Conservation (phyloP, 2,329 filamentous ascomycete genomes). For the Apiospora malaysiana region DNA sequence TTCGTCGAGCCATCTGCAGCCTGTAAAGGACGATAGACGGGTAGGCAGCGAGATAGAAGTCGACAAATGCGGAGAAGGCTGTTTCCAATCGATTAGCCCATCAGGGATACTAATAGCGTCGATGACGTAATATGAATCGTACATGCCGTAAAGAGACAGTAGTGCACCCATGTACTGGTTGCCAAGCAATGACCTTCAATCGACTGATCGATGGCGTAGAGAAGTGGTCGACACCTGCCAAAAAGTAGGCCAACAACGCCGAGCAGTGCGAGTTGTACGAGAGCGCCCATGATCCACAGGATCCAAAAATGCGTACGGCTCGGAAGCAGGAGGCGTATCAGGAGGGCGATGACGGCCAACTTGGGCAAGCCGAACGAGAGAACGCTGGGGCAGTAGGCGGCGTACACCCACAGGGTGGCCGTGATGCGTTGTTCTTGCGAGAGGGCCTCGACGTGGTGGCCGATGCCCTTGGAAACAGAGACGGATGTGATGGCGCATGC, state of each 20-base stretch:
- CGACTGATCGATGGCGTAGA: neutral
- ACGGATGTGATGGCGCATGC: neutral
- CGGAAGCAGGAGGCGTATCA: neutral
- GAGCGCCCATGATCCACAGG: neutral
- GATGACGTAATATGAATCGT: constrained; percentile 18
- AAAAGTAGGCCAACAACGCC: constrained; percentile 15
- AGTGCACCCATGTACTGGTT: neutral
- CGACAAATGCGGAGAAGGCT: constrained; percentile 6
- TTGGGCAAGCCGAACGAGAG: constrained; percentile 19
- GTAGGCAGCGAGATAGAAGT: constrained; percentile 5
- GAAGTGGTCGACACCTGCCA: neutral
- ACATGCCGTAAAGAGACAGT: constrained; percentile 39
- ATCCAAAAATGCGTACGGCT: neutral
- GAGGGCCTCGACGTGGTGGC: constrained; percentile 2
- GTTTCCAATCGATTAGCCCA: neutral
- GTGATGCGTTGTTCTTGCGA: neutral
- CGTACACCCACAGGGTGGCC: constrained; percentile 6
- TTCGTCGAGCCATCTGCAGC: neutral
- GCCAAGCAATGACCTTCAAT: neutral
- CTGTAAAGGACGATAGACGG: neutral
- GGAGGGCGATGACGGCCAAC: constrained; percentile 11
- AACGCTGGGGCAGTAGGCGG: constrained; percentile 5
- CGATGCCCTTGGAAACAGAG: constrained; percentile 2
- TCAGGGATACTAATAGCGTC: neutral
- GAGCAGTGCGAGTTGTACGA: neutral